Conservation (phyloP, 2,329 filamentous ascomycete species). For the Lachnellula subtilissima region DNA sequence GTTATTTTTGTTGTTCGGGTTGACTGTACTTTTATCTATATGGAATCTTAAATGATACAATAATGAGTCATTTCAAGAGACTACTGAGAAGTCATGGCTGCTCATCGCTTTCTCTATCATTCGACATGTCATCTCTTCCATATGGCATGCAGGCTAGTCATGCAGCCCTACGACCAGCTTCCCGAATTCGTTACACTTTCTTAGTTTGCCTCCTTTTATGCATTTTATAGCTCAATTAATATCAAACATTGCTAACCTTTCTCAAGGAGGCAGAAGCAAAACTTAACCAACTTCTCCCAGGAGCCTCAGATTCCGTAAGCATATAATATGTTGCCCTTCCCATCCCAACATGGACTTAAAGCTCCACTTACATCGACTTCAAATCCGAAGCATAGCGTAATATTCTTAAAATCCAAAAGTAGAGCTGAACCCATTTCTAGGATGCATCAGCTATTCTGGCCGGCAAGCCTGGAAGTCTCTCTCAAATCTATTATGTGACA, state of each 20-base stretch:
- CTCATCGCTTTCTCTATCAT: not conserved
- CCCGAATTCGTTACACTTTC: not conserved
- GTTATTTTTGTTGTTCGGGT: not conserved
- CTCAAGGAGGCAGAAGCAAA: slow-evolving; percentile 18
- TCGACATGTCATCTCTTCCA: not conserved
- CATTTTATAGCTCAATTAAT: not conserved
- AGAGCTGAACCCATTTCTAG: not conserved
- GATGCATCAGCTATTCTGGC: slow-evolving; percentile 12
- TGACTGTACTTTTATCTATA: not conserved
- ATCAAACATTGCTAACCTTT: slow-evolving; percentile 7
- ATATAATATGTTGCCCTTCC: too few relatives aligned
- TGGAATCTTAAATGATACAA: not conserved
- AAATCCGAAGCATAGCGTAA: not conserved
- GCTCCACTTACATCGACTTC: not conserved
- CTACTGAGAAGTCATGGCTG: not conserved
- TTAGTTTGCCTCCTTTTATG: not conserved
- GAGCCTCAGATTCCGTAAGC: slow-evolving; percentile 3
- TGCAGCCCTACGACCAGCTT: not conserved
- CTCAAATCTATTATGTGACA: slow-evolving; percentile 54
- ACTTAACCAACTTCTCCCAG: slow-evolving; percentile 25
- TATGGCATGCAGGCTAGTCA: not conserved
- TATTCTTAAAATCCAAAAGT: not conserved
- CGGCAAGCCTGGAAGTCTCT: slow-evolving; percentile 7
- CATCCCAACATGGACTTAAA: too few relatives aligned
- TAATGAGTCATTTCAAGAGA: not conserved